Evolutionary conservation across 305 asterid genomes (phyloP), one percentile per base, ranked within the genome.

Genomic region (Petunia hybrid): DNA sequence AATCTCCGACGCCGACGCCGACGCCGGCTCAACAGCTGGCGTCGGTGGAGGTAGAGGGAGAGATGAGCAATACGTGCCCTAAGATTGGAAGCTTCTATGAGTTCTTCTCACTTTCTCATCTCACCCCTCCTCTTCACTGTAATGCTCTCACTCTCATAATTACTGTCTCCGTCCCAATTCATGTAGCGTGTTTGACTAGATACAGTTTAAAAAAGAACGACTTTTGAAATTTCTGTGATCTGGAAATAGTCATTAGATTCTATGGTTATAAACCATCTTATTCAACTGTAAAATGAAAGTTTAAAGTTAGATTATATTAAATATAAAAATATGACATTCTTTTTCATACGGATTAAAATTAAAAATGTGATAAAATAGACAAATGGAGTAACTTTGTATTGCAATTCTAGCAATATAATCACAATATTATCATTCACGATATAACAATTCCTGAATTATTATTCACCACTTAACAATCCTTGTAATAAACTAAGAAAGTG

Each of bases 101-200:
- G 85, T 96, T 96, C 90, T 96, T 96, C 71, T 96, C 99, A 39
- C 98, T 96, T 69, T 92, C 98, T 62, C 98, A 96, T 88, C 97
- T 94, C 87, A 91, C 94, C 76, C 98, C 99, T 76, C 99, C 99
- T 77, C 86, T 96, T 79, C 99, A 96, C 81, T 90, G 99, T 96
- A 88, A 86, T 84, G 43, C 43, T 51, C 63, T 66, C 60, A 45
- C 79, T 77, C 83, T 77, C 46, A 22, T 22, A 22, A 22, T 22
- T 22, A 35, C 74, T 62, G 59, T 8, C 61, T 43, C 10, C 9
- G 3, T 68, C 2, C 38, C 41, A 1, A 8, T 2, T 38, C 3
- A 2, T 22, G 16, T 53, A 61, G 2, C 31, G 31, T 22, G 31
- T 22, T 22, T 22, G 31, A 22, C 31, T 22, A 22, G 31, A 22